Evolutionary conservation across 805 yeast genomes (phyloP).

Genomic region (Lachancea dasiensis): DNA sequence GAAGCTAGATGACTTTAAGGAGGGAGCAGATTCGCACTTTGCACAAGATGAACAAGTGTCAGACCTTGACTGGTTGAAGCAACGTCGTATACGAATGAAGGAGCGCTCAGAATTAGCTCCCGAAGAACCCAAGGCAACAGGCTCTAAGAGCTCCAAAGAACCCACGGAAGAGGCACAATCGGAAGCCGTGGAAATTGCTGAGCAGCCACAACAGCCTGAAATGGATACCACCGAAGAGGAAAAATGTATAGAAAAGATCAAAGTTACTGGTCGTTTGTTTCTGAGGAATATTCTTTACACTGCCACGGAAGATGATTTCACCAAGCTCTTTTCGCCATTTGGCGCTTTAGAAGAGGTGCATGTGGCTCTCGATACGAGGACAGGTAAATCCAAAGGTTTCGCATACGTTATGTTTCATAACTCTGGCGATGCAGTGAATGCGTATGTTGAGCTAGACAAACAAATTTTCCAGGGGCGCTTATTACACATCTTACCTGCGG

Average conservation of each 20-base stretch:
- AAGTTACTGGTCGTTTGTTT: conserved; percentile 74
- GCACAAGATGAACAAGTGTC: conserved; percentile 51
- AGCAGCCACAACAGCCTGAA: conserved; percentile 16
- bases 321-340: conserved; percentile 52
- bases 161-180: conserved; percentile 8
- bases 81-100: conserved; percentile 64
- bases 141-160: conserved; percentile 8
- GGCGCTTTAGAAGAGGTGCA: conserved; percentile 87
- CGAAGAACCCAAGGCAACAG: conserved; percentile 5
- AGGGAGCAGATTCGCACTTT: conserved; percentile 22
- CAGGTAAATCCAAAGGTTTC: conserved; percentile 88
- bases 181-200: conserved; percentile 9
- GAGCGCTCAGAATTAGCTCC: conserved; percentile 34
- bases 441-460: conserved; percentile 71
- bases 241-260: conserved; percentile 44
- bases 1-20: conserved; percentile 32
- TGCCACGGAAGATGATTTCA: conserved; percentile 74
- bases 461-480: conserved; percentile 92
- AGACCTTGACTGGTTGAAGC: conserved; percentile 84
- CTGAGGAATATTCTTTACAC: conserved; percentile 78
- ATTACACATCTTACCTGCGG: conserved; percentile 82
- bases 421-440: conserved; percentile 67
- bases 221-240: conserved; percentile 41
- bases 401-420: conserved; percentile 74
- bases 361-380: conserved; percentile 83